These are phyloP conservation scores for Diphasiastrum complanatum DNA, from an alignment of 83 land plant genomes.

Conservation along the genomic window DNA sequence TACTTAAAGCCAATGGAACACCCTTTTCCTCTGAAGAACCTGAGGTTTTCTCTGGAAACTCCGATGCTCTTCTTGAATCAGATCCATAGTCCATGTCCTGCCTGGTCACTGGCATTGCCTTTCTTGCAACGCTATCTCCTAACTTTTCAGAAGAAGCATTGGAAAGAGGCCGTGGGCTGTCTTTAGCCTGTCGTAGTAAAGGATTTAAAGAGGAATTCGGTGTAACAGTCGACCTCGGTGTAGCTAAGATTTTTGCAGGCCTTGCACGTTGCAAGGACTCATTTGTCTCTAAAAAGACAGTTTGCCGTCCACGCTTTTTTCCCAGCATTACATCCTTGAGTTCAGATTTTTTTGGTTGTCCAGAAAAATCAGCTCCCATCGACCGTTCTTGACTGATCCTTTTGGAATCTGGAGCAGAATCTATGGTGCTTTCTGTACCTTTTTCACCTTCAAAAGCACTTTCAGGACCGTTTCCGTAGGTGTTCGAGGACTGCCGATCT, in stretches of 20 bases:
- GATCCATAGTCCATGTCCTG: neutral
- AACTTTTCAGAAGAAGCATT: slow-evolving; percentile 23
- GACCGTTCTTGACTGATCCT: too few relatives aligned
- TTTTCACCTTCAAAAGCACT: too few relatives aligned
- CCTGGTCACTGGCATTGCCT: slow-evolving; percentile 29
- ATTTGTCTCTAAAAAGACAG: slow-evolving; percentile 52
- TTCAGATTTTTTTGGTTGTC: slow-evolving; percentile 46
- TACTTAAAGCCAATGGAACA: neutral
- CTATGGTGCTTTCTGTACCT: too few relatives aligned
- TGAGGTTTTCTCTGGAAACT: neutral
- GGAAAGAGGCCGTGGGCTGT: slow-evolving; percentile 22
- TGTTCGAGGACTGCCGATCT: too few relatives aligned
- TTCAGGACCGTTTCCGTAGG: too few relatives aligned
- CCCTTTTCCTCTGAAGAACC: slow-evolving; percentile 37
- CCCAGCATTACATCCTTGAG: slow-evolving; percentile 75
- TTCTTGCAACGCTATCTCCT: slow-evolving; percentile 36
- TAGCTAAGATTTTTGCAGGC: slow-evolving; percentile 44
- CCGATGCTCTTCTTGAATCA: neutral
- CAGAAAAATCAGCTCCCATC: slow-evolving; percentile 42
- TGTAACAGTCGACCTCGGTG: slow-evolving; percentile 38
- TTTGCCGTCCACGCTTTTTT: slow-evolving; percentile 67
- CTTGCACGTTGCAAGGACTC: slow-evolving; percentile 65
- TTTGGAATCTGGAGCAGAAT: too few relatives aligned
- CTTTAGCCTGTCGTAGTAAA: too few relatives aligned
- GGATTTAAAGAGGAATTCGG: slow-evolving; percentile 19